Conservation (phyloP, 2,329 filamentous ascomycete genomes). For the Arthroderma sp. region DNA sequence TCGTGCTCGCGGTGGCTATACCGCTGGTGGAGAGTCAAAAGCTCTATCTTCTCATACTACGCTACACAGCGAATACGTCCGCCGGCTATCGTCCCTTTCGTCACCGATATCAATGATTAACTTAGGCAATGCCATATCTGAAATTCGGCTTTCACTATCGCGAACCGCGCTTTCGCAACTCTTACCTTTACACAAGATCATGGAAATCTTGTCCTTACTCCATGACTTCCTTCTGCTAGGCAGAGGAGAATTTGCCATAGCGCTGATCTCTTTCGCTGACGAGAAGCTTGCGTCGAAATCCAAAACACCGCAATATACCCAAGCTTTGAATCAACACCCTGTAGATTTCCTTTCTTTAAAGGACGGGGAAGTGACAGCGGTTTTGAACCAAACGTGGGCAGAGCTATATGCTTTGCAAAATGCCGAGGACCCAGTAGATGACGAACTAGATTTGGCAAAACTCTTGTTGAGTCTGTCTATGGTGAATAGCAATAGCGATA, state of each 20-base stretch:
- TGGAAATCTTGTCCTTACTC: constrained; percentile 63
- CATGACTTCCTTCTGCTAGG: constrained; percentile 79
- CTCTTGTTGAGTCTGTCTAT: constrained; percentile 55
- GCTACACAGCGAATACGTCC: constrained; percentile 29
- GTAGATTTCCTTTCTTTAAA: constrained; percentile 57
- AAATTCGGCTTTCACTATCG: constrained; percentile 69
- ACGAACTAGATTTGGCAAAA: constrained; percentile 69
- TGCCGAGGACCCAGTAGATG: constrained; percentile 61
- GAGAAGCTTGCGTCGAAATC: constrained; percentile 62
- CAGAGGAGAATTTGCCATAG: constrained; percentile 81
- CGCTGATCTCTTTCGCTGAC: constrained; percentile 74
- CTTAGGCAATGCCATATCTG: constrained; percentile 58
- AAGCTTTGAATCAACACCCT: constrained; percentile 24
- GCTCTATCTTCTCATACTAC: constrained; percentile 48
- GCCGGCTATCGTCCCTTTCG: constrained; percentile 52
- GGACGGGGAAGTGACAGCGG: constrained; percentile 70
- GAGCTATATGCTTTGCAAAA: constrained; percentile 63
- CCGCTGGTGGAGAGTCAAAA: constrained; percentile 18
- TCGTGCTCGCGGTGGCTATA: constrained; percentile 37
- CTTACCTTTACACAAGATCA: constrained; percentile 61
- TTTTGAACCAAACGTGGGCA: constrained; percentile 66
- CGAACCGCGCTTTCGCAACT: constrained; percentile 72
- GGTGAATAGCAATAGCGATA: constrained; percentile 24
- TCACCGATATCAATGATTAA: constrained; percentile 62
- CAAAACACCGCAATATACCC: constrained; percentile 25